Base-by-base conservation (phyloP, 495 filamentous ascomycete species). In the Parathielavia hyrcaniae region DNA sequence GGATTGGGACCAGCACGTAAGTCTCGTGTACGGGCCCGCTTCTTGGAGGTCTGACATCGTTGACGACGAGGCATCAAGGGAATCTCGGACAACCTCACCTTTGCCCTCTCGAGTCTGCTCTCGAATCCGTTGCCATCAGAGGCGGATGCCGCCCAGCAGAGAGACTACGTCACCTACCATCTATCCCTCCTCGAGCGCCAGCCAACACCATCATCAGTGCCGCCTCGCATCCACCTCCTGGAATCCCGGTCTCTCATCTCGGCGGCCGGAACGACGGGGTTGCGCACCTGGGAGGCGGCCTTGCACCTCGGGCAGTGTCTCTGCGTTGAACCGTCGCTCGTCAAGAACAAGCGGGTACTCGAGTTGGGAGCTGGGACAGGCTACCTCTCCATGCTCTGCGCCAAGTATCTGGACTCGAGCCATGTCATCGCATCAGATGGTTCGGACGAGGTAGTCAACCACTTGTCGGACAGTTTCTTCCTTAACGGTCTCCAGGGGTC, bases 281-380 rank as follows among this genome's bases (percentile, higher is more conserved):
- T 90, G 30, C 83, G 92, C 12, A 97, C 92, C 6, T 97, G 92
- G 92, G 92, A 96, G 73, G 92, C 92, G 5, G 84, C 90, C 0
- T 72, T 97, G n/a, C 87, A 91, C 66, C 78, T 97, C 0, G 89
- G 85, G 0, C 80, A 88, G 20, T 95, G 85, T 61, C 83, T 93
- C 35, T 72, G 68, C 50, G 34, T 48, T 12, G 62, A 71, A 55
- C 68, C 73, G 6, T 57, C 60, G 3, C 41, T 72, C 11, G 68
- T 93, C 12, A 59, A 59, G 38, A 75, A 75, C 13, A 86, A 86
- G 60, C 76, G 72, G 0, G 75, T 97, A 5, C 76, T 97, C n/a
- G 92, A 97, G 66, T 77, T 97, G 14, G 92, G 93, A 5, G 84
- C 89, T 1, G 92, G 92, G 0, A 96, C 92, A 0, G 92, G 92